Base-by-base conservation (phyloP, 2,329 filamentous ascomycete species). In the Cryphonectria japonica region DNA sequence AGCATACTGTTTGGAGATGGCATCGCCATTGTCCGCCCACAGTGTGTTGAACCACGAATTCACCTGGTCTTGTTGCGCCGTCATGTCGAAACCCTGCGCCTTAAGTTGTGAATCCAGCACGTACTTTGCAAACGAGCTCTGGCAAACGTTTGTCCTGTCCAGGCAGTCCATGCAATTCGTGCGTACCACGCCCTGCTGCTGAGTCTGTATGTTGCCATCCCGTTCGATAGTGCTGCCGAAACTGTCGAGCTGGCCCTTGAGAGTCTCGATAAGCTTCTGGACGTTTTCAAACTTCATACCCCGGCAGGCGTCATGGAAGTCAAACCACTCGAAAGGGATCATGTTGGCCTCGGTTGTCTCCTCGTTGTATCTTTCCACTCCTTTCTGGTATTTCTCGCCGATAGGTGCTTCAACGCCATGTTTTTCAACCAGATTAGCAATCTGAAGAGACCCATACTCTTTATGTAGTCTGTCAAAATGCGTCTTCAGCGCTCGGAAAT, bases 101-200 rank as follows among this genome's bases (percentile, higher is more conserved):
- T 88, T 91, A 1, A 99, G 85, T 77, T 98, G 94, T 43, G 86
- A 79, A 75, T 98, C 94, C 2, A 99, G 85, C 74, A 93, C 92
- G 77, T 92, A 89, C 77, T 94, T 93, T 6, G 89, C 96, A 78
- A 95, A 95, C 0, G 94, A 96, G 77, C 93, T 97, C 80, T 98
- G 95, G 57, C 95, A 94, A 32, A 99, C 95, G 75, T 98, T 98
- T 1, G 96, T 99, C 32, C 96, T 89, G 79, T 99, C 96, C 13
- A 99, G 84, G 76, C 96, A 99, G 78, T 99, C 96, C 96, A 99
- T 98, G 80, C 96, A 99, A 78, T 99, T 99, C 1, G 94, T 98
- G 69, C 96, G 88, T n/a, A 98, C 80, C 8, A 97, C 88, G 1
- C 95, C 95, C 37, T 83, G 85, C 78, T 98, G 95, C 63, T 78